Percentiles rank a stretch among this genome's conserved stretches.
Evolutionary conservation across 2,329 filamentous ascomycete genomes (phyloP).

Genomic region (Byssothecium circinans): DNA sequence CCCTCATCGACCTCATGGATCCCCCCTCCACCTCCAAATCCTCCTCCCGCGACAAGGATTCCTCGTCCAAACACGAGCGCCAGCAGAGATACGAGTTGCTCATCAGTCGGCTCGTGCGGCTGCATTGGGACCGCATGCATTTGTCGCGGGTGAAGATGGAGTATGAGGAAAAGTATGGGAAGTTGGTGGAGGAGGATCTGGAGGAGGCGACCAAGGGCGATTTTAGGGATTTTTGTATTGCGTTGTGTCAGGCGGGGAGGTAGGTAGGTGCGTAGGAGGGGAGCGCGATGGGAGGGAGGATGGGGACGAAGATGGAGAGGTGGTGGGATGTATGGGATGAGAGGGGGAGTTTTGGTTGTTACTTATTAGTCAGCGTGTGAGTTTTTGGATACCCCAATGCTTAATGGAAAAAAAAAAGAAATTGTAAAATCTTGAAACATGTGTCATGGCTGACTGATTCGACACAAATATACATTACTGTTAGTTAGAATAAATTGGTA

Average conservation of each 20-base stretch:
- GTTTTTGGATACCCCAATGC: not conserved
- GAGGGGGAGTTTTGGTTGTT: not conserved
- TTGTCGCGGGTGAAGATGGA: conserved; percentile 77
- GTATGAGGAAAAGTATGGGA: conserved; percentile 75
- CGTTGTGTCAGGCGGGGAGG: conserved; percentile 51
- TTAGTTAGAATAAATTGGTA: too few species aligned
- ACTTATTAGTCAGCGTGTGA: not conserved
- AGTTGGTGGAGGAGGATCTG: conserved; percentile 75
- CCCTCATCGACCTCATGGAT: conserved; percentile 62
- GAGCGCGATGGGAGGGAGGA: not conserved
- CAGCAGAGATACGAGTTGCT: conserved; percentile 79
- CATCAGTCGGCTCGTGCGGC: conserved; percentile 81
- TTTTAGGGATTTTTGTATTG: conserved; percentile 75
- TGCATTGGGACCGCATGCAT: conserved; percentile 90
- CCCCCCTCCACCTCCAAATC: conserved; percentile 18
- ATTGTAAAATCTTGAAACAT: too few species aligned
- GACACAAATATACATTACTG: too few species aligned
- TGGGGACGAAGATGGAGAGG: not conserved
- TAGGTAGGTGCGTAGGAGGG: not conserved
- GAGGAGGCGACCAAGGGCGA: conserved; percentile 74
- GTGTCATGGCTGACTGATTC: too few species aligned
- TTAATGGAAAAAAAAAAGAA: too few species aligned
- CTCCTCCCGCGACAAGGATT: conserved; percentile 22
- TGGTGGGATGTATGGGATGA: not conserved
- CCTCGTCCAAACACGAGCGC: conserved; percentile 41